Evolutionary conservation across 306 rosid genomes (phyloP), one percentile per base, ranked within the genome.

Genomic region (Mucuna pruriens): DNA sequence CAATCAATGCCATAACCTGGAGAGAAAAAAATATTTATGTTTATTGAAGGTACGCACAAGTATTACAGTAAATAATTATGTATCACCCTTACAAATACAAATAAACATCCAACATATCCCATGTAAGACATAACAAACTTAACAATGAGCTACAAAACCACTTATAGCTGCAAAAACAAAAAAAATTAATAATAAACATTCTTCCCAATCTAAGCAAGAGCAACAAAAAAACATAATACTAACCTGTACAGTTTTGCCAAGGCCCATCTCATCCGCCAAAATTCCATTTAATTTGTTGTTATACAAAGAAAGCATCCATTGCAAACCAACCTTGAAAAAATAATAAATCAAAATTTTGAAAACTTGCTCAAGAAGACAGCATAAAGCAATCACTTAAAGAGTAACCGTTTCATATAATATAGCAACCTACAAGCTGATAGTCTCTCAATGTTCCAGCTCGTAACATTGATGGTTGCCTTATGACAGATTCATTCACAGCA

Each of bases 201-300:
- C 66, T 75, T 79, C 58, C 31, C 39, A 72, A 66, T 36, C 76
- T 26, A 76, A 83, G 75, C 60, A 51, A 51, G 40, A 29, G 45
- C 16, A 60, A 38, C 40, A 68, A 8, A 48, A 61, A 38, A 29
- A 31, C 7, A 33, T 67, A 71, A 81, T 74, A 76, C 86, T 69
- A 80, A 93, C 99, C 99, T 96, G 99, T 22, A 96, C 99, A 20
- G 99, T 96, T 89, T 96, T 96, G 68, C 99, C 99, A 84, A 96
- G 98, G 84, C 99, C 99, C 99, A 96, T 96, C 91, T 96, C 99
- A 92, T 96, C 99, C 1, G 99, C 99, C 78, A 96, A 89, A 76
- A 96, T 96, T 84, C 99, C 99, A 60, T 96, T 96, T 82, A 96
- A 87, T 81, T 96, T 96, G 90, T 96, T 96, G 97, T 96, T 96